Evolutionary conservation across 2,329 filamentous ascomycete genomes (phyloP), one percentile per base, ranked within the genome.

Genomic region (Diplodia scrobiculata): DNA sequence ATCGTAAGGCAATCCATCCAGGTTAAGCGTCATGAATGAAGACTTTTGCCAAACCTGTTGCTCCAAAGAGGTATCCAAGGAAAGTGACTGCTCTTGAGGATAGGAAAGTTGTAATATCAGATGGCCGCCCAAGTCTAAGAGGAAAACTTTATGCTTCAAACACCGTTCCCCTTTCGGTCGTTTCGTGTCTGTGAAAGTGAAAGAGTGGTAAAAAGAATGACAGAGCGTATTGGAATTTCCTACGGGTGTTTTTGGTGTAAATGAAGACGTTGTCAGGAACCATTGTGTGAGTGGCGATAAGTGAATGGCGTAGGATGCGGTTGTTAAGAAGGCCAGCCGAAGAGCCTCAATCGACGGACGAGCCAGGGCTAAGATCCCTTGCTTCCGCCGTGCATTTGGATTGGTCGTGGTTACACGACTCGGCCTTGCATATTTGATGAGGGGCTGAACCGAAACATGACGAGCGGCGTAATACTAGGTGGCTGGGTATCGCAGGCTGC

Each of bases 1-100:
- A 75, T 91, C 89, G 72, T 85, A 87, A 0, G 89, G 88, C 13
- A 91, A 75, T 34, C 72, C 69, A 67, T 82, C 78, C 51, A 84
- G 72, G 21, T 68, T 68, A 59, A 69, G 54, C 69, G 68, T 68
- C 75, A 77, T 77, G 41, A 50, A 50, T 36, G 21, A 21, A 1
- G 21, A 21, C 21, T 21, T 21, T 34, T 14, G 27, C 38, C n/a
- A 27, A 29, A 14, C 21, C 59, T 32, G 29, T 6, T 25, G 2
- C 54, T 27, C 21, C 25, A 25, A 34, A 38, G 6, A n/a, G 21
- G 13, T 11, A 45, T 21, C 29, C 14, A 10, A 50, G 19, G 1
- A n/a, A 47, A 3, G 14, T 3, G 13, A 36, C 10, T 34, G 45
- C 29, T 62, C 38, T 25, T 21, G 3, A 50, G 5, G 41, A 21